Base-by-base conservation (phyloP, 768 basidiomycete species). In the Lactarius deliciosus region DNA sequence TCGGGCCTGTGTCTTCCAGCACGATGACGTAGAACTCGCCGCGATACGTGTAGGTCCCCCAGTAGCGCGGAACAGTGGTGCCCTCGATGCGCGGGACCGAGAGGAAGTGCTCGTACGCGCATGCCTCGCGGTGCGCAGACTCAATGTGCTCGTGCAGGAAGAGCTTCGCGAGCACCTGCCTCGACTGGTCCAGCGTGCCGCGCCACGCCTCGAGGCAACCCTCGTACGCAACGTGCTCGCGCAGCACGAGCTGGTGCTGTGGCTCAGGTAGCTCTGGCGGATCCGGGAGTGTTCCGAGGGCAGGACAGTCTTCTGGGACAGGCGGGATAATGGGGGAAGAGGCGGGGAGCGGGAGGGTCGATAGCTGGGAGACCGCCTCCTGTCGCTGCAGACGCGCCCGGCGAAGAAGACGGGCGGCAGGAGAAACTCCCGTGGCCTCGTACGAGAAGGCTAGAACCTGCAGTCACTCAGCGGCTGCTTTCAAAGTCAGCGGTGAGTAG, bases 181-280 rank as follows among this genome's bases (percentile, higher is more conserved):
- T 60, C 22, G 59, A 54, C 41, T 65, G 53, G 13, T 65, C 41
- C 10, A 65, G 64, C 2, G 64, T 65, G 16, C 64, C 64, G 22
- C 64, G 64, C 64, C 64, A 65, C 1, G 64, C 64, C 59, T 65
- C 64, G 32, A 65, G 64, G 58, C 64, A 65, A 10, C 64, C 64
- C n/a, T 60, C 53, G 20, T 65, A 60, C 11, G 10, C 25, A 22
- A 65, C 40, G 22, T 65, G 59, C 53, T 65, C 64, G 40, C 54
- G 41, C 38, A 65, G 32, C n/a, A 60, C 59, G 16, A 65, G 59
- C 34, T 16, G 58, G n/a, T 56, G 50, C 25, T n/a, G 36, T 13
- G 64, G 58, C 40, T 54, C 64, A 0, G 64, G 59, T 11, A 65
- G 18, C 16, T 22, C 59, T 16, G 64, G 64, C 15, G 64, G 64